These are phyloP conservation scores for Zygosaccharomyces sapae DNA, from an alignment of 1,139 yeast genomes.

Conservation along the genomic window DNA sequence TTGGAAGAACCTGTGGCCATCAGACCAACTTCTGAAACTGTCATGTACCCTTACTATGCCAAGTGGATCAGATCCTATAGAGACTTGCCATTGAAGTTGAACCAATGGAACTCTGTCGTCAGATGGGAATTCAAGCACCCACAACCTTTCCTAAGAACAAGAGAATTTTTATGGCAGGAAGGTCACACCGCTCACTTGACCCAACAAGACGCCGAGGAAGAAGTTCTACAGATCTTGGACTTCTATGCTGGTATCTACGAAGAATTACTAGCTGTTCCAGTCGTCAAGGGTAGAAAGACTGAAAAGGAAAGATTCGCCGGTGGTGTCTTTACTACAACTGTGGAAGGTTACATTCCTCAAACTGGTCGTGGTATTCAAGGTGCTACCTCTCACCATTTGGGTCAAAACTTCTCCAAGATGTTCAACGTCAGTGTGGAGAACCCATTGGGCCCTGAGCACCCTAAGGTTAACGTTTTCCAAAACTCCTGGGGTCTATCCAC, in stretches of 20 bases:
- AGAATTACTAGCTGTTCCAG: constrained; percentile 95
- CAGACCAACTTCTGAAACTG: constrained; percentile 99
- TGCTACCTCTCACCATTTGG: constrained; percentile 96
- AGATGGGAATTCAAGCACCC: constrained; percentile 99
- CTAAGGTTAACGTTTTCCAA: constrained; percentile 86
- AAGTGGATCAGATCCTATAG: constrained; percentile 99
- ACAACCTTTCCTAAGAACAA: constrained; percentile 96
- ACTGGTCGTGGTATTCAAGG: constrained; percentile 99
- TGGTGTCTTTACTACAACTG: constrained; percentile 90
- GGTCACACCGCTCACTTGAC: constrained; percentile 98
- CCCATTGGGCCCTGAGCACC: constrained; percentile 85
- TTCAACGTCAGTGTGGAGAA: constrained; percentile 92
- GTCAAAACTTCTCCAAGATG: constrained; percentile 98
- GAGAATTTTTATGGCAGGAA: constrained; percentile 99
- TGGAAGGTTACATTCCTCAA: constrained; percentile 95
- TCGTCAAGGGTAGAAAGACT: constrained; percentile 89
- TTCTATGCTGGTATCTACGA: constrained; percentile 80
- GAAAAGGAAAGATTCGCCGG: constrained; percentile 99
- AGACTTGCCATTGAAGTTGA: constrained; percentile 90
- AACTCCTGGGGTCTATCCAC: constrained; percentile 99
- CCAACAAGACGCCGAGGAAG: constrained; percentile 69
- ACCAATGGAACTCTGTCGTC: constrained; percentile 99
- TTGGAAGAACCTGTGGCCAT: constrained; percentile 98
- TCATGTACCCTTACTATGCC: constrained; percentile 98
- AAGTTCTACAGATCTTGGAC: constrained; percentile 82